Evolutionary conservation across 2,329 filamentous ascomycete genomes (phyloP).

Genomic region (Botryotinia convoluta): DNA sequence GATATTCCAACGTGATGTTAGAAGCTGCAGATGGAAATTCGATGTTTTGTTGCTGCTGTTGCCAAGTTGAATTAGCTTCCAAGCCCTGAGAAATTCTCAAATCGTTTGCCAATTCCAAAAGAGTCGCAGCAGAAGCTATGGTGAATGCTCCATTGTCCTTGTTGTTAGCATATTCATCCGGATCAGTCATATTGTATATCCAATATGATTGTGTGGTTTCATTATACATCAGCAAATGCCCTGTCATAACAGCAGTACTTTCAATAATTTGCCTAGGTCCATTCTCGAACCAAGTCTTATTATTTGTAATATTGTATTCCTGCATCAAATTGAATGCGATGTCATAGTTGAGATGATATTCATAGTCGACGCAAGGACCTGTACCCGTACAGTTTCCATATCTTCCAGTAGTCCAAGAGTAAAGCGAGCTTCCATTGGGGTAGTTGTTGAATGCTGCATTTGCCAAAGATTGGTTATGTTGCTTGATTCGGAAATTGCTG

Average conservation of each 20-base stretch:
- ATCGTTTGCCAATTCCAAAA: conserved; percentile 48
- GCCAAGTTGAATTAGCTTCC: conserved; percentile 55
- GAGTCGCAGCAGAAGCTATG: conserved; percentile 42
- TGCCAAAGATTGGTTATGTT: conserved; percentile 55
- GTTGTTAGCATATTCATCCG: conserved; percentile 43
- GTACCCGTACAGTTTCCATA: conserved; percentile 66
- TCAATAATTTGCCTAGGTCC: conserved; percentile 62
- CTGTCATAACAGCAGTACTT: conserved; percentile 59
- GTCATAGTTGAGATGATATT: conserved; percentile 70
- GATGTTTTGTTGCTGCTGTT: conserved; percentile 54
- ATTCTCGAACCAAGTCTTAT: conserved; percentile 39
- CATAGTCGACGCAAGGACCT: conserved; percentile 65
- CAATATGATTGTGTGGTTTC: conserved; percentile 49
- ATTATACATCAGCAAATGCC: conserved; percentile 59
- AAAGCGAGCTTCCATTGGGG: conserved; percentile 57
- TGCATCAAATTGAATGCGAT: conserved; percentile 53
- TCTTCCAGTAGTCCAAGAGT: conserved; percentile 65
- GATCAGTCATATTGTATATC: conserved; percentile 67
- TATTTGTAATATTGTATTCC: conserved; percentile 38
- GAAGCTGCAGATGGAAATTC: conserved; percentile 52
- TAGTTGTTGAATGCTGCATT: conserved; percentile 62
- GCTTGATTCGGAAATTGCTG: conserved; percentile 60
- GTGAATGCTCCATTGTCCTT: conserved; percentile 66
- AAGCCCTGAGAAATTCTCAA: conserved; percentile 29
- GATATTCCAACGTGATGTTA: conserved; percentile 62